Percentiles rank a stretch among this genome's conserved stretches.
Conservation (phyloP, 1,284 basidiomycete species). For the Cystobasidium sp. region DNA sequence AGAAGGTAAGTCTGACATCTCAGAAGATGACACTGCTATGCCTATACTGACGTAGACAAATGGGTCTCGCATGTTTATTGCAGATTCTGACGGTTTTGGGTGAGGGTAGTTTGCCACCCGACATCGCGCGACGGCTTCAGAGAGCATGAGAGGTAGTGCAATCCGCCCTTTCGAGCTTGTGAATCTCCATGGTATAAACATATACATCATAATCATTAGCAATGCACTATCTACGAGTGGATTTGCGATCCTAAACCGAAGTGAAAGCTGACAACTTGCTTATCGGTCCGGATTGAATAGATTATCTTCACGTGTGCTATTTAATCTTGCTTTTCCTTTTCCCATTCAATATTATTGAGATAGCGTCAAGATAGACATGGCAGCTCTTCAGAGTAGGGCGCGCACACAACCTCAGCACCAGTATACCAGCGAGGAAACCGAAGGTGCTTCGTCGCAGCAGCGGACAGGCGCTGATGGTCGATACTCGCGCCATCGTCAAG, state of each 20-base stretch:
- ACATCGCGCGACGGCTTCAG: constrained; percentile 21
- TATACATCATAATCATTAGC: no score
- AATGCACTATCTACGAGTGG: no score
- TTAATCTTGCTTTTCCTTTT: neutral
- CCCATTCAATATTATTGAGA: neutral
- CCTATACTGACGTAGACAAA: neutral
- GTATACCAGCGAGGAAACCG: neutral
- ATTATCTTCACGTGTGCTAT: no score
- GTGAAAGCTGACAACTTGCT: no score
- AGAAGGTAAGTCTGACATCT: constrained; percentile 61
- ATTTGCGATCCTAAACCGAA: no score
- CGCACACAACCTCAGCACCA: constrained; percentile 20
- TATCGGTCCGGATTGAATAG: no score
- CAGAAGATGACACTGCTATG: neutral
- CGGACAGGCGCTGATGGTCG: neutral
- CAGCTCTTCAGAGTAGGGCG: constrained; percentile 40
- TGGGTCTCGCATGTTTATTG: neutral
- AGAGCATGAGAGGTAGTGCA: neutral
- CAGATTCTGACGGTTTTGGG: constrained; percentile 14
- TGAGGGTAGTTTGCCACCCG: constrained; percentile 7
- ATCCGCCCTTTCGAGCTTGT: no score
- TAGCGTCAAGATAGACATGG: constrained; percentile 2
- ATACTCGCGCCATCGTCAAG: neutral
- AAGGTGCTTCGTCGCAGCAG: neutral
- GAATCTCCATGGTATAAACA: neutral